phyloP scores from a whole-genome alignment of 2,329 filamentous ascomycete species.

The Paraphoma sp. region DNA sequence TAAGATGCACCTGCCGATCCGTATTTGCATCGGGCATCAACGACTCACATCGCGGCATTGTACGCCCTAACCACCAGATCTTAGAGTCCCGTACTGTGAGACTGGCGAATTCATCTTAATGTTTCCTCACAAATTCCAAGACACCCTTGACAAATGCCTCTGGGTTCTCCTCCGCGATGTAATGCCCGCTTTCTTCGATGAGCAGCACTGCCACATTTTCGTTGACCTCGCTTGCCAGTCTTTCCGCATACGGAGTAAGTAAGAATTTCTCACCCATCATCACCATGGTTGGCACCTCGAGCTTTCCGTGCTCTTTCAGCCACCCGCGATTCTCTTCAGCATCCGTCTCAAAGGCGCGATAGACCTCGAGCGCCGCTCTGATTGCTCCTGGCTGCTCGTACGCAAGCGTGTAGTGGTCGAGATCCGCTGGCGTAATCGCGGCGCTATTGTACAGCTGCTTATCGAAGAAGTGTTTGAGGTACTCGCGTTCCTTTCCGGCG shows the following conservation, averaged over 20 bases:
- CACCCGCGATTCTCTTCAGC: constrained; percentile 30
- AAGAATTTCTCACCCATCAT: constrained; percentile 32
- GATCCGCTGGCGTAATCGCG: constrained; percentile 5
- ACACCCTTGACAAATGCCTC: constrained; percentile 23
- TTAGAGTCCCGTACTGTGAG: not conserved
- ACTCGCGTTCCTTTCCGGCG: constrained; percentile 12
- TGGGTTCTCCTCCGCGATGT: constrained; percentile 33
- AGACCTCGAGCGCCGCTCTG: constrained; percentile 39
- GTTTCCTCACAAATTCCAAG: constrained; percentile 22
- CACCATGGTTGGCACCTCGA: constrained; percentile 30
- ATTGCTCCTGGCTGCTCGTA: constrained; percentile 41
- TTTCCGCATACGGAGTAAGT: constrained; percentile 21
- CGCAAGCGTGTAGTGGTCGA: not conserved
- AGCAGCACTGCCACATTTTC: constrained; percentile 18
- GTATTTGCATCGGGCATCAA: not conserved
- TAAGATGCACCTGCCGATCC: not conserved
- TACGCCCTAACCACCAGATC: not conserved
- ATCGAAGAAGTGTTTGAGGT: constrained; percentile 16
- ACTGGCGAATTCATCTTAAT: not conserved
- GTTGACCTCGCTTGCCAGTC: constrained; percentile 29
- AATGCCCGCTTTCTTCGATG: constrained; percentile 31
- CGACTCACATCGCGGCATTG: not conserved
- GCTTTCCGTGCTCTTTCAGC: constrained; percentile 28
- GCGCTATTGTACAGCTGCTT: constrained; percentile 9
- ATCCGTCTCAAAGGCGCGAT: constrained; percentile 45